Base-by-base conservation (phyloP, 1,284 basidiomycete genomes). In the Cystobasidiaceae sp. region DNA sequence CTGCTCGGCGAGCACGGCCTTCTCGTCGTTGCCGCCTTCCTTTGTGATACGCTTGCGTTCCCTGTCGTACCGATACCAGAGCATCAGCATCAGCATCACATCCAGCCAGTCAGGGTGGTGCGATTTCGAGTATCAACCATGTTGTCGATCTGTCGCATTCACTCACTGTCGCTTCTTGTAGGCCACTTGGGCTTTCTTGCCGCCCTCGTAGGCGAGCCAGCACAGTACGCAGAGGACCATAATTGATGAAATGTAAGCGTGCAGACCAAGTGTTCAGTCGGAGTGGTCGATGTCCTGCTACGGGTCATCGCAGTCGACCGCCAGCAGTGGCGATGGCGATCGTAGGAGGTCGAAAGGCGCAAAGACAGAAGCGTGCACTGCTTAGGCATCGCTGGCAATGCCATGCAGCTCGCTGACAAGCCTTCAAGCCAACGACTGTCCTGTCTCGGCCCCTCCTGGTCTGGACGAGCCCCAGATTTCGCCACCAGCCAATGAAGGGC, bases 141-240 rank as follows among this genome's bases (percentile, higher is more conserved):
- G 37, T 11, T 11, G 37, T 11, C 11, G 28, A 37, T 56, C 30
- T 27, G 32, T 23, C 25, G 27, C 9, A 33, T 5, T 17, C 6
- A 19, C 54, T 44, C 54, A 56, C 54, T 56, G 41, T 27, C 39
- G 21, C 37, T 43, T 33, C 25, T 56, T 23, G 2, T 43, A n/a
- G 4, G 54, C 27, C 41, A 43, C 25, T 21, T 56, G 21, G 9
- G 54, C 41, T 30, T 56, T 56, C 54, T 43, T 56, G 7, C 41
- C 54, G 3, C 39, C 54, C 7, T 37, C 39, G 32, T 56, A 56
- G 8, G 37, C 54, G 1, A 37, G 39, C 21, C 30, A 56, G 54
- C 54, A 56, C 25, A 56, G 3, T 1, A 56, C 28, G 37, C 54
- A 56, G 32, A 56, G 54, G 13, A 56, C 54, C 54, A 56, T 56